These are phyloP conservation scores for Penicillium paneum DNA, from an alignment of 2,329 filamentous ascomycete genomes.

Conservation along the genomic window DNA sequence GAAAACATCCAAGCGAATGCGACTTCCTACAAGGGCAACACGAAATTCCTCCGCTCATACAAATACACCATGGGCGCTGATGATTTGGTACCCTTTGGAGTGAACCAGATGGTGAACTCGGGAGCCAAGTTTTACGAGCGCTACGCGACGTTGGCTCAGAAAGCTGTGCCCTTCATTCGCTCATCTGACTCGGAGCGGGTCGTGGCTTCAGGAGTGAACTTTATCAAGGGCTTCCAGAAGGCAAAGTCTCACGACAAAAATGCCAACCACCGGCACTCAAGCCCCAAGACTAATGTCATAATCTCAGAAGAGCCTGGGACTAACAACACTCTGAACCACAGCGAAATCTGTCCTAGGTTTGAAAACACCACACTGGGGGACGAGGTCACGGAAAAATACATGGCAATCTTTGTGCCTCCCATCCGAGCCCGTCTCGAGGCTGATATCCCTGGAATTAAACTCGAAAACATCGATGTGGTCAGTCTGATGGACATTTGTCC, in stretches of 20 bases:
- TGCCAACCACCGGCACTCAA: slow-evolving; percentile 45
- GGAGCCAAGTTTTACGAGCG: slow-evolving; percentile 72
- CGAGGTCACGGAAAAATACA: slow-evolving; percentile 57
- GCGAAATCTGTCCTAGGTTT: slow-evolving; percentile 64
- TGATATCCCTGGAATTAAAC: slow-evolving; percentile 64
- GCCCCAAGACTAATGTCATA: slow-evolving; percentile 62
- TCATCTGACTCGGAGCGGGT: slow-evolving; percentile 68
- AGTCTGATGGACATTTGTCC: slow-evolving; percentile 86
- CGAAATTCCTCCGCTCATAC: slow-evolving; percentile 69
- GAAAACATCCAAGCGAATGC: slow-evolving; percentile 61
- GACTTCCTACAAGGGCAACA: slow-evolving; percentile 58
- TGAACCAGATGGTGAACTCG: slow-evolving; percentile 69
- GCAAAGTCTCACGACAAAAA: slow-evolving; percentile 48
- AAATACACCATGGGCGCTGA: slow-evolving; percentile 68
- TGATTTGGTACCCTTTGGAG: slow-evolving; percentile 65
- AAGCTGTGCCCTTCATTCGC: slow-evolving; percentile 66
- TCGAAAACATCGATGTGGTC: slow-evolving; percentile 62
- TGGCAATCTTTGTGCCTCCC: slow-evolving; percentile 60
- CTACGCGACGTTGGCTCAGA: slow-evolving; percentile 61
- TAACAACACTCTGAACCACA: slow-evolving; percentile 82
- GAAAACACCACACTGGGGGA: slow-evolving; percentile 52
- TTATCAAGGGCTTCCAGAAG: slow-evolving; percentile 68
- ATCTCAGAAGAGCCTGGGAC: slow-evolving; percentile 60
- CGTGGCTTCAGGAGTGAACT: slow-evolving; percentile 70
- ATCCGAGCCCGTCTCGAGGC: slow-evolving; percentile 68